These are phyloP conservation scores for Immersiella caudata DNA, from an alignment of 495 filamentous ascomycete genomes.

Conservation along the genomic window DNA sequence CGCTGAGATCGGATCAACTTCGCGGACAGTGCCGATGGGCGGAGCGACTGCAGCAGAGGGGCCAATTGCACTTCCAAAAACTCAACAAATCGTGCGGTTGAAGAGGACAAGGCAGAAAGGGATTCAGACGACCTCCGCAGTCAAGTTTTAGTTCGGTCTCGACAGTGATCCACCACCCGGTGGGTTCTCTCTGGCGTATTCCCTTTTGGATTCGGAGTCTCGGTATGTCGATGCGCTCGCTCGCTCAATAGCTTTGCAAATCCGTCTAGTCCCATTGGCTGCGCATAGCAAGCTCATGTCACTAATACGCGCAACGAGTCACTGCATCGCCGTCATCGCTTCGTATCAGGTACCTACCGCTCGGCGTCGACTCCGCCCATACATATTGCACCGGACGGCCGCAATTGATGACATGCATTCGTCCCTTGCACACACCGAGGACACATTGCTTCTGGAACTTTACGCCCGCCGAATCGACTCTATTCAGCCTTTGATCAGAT, in stretches of 20 bases:
- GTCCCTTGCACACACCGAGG: not conserved
- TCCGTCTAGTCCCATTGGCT: conserved; percentile 26
- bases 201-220: conserved; percentile 26
- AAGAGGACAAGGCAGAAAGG: not conserved
- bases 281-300: not conserved
- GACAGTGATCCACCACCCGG: conserved; percentile 17
- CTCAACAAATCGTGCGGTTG: not conserved
- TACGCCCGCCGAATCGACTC: not conserved
- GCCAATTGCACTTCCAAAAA: not conserved
- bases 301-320: not conserved
- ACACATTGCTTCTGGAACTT: conserved; percentile 13
- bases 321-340: not conserved
- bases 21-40: not conserved
- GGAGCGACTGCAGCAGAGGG: not conserved
- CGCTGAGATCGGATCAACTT: not conserved
- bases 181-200: conserved; percentile 13
- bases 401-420: conserved; percentile 4
- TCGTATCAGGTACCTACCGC: conserved; percentile 2
- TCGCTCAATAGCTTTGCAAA: conserved; percentile 24
- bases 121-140: conserved; percentile 5
- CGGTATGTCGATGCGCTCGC: conserved; percentile 25
- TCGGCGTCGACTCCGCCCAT: not conserved
- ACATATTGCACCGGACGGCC: conserved; percentile 18
- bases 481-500: conserved; percentile 3
- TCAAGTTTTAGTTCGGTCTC: conserved; percentile 4